Evolutionary conservation across 768 basidiomycete genomes (phyloP).

Genomic region (Floccularia luteovirens): DNA sequence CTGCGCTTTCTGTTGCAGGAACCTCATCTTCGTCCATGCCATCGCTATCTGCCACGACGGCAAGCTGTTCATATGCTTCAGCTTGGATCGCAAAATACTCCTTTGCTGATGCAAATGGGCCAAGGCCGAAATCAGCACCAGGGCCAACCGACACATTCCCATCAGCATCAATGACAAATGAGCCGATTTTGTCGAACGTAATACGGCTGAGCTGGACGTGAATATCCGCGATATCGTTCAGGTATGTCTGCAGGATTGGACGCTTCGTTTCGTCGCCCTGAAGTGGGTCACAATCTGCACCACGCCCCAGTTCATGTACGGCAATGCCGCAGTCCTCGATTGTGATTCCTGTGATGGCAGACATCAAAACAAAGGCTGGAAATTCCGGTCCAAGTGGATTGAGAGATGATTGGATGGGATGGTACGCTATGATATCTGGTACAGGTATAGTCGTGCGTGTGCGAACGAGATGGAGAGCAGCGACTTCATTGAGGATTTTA

Average conservation of each 20-base stretch:
- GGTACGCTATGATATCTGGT: conserved; percentile 27
- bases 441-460: conserved; percentile 33
- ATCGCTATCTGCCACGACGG: conserved; percentile 22
- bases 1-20: conserved; percentile 10
- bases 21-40: conserved; percentile 14
- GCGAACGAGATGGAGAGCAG: conserved; percentile 30
- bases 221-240: conserved; percentile 32
- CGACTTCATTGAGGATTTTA: conserved; percentile 35
- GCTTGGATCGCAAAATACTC: conserved; percentile 31
- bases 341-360: conserved; percentile 28
- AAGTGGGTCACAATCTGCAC: conserved; percentile 15
- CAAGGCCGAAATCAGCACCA: conserved; percentile 32
- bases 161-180: conserved; percentile 24
- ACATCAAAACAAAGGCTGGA: conserved; percentile 35
- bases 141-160: conserved; percentile 29
- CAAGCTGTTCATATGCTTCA: conserved; percentile 31
- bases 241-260: conserved; percentile 26
- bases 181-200: conserved; percentile 30
- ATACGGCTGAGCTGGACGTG: conserved; percentile 31
- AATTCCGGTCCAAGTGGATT: conserved; percentile 28
- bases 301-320: conserved; percentile 21
- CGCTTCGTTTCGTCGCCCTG: conserved; percentile 25
- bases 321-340: conserved; percentile 33
- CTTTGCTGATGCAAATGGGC: conserved; percentile 28
- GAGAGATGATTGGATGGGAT: conserved; percentile 22